phyloP scores from a whole-genome alignment of 495 filamentous ascomycete species.

The Entonaema liquescens region DNA sequence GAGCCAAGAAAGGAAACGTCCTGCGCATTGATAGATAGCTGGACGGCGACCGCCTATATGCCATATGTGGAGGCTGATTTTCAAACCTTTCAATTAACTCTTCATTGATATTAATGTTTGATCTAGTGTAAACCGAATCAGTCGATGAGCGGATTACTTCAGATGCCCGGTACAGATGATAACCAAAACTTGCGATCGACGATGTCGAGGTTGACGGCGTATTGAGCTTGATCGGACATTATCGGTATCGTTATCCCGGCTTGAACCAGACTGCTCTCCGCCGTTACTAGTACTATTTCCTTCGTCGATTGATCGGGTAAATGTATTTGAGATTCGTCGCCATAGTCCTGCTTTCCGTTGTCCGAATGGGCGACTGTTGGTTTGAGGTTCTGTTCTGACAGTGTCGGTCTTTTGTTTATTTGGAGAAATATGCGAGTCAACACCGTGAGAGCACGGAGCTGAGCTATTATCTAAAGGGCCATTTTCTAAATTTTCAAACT shows the following conservation, averaged over 20 bases:
- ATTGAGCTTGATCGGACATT: background rate
- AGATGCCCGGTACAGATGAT: slow-evolving; percentile 27
- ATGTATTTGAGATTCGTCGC: slow-evolving; percentile 41
- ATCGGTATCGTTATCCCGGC: background rate
- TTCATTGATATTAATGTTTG: slow-evolving; percentile 12
- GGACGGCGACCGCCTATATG: background rate
- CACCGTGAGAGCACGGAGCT: slow-evolving; percentile 3
- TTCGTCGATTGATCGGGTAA: slow-evolving; percentile 28
- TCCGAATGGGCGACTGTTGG: slow-evolving; percentile 25
- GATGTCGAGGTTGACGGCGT: slow-evolving; percentile 12
- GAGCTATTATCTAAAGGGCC: slow-evolving; percentile 2
- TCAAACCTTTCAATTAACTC: slow-evolving; percentile 10
- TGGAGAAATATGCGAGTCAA: background rate
- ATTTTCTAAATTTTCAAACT: slow-evolving; percentile 46
- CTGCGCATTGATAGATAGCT: slow-evolving; percentile 9
- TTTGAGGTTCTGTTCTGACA: background rate
- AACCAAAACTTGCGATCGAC: slow-evolving; percentile 27
- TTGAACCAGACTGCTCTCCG: slow-evolving; percentile 2
- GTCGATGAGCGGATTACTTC: slow-evolving; percentile 20
- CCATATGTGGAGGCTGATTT: slow-evolving; percentile 11
- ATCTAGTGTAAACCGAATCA: slow-evolving; percentile 2
- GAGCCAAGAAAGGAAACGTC: slow-evolving; percentile 29
- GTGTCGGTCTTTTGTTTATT: background rate
- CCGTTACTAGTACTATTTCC: slow-evolving; percentile 12
- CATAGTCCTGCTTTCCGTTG: slow-evolving; percentile 32